Evolutionary conservation across 2,329 filamentous ascomycete genomes (phyloP), one percentile per base, ranked within the genome.

Genomic region (Ophiosphaerella korrae): DNA sequence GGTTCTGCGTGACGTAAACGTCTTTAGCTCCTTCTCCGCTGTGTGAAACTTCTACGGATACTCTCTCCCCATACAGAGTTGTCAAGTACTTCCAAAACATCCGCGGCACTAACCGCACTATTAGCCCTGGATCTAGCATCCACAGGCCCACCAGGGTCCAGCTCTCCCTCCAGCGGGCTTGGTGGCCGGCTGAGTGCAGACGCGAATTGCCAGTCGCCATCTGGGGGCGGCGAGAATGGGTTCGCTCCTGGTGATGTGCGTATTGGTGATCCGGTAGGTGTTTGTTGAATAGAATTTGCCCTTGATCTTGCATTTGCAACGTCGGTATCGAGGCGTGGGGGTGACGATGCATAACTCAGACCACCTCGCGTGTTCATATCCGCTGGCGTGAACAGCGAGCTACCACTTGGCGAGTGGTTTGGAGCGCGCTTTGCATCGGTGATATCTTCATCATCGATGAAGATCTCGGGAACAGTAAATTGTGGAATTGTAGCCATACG

Each of bases 31-130:
- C 67, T 61, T 43, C 83, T 78, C 64, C 80, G 80, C 65, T 80
- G 82, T 45, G 92, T 96, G 62, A 94, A 91, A 76, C 91, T 96
- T 55, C 91, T 83, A 57, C 92, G 82, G 58, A 97, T 92, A 78
- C 90, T 96, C 75, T 96, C 90, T 44, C 93, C 90, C 93, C 93
- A 97, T 13, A 89, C 88, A 14, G 90, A 94, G 66, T 93, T 89
- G 66, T 94, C 90, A 47, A 97, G 82, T 68, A 94, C 89, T 60
- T 92, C 86, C 72, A 92, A 84, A 60, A 95, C 89, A 64, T 92
- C 88, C 41, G 87, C 84, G 42, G 88, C 86, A 66, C 85, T 90
- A 50, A 92, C 87, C 5, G 82, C 80, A 72, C 88, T 92, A 47
- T 83, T 84, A 21, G 86, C 83, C 37, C 87, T 78, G 62, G 84